These are phyloP conservation scores for Verticillium klebahnii DNA, from an alignment of 2,329 filamentous ascomycete genomes.

Conservation along the genomic window DNA sequence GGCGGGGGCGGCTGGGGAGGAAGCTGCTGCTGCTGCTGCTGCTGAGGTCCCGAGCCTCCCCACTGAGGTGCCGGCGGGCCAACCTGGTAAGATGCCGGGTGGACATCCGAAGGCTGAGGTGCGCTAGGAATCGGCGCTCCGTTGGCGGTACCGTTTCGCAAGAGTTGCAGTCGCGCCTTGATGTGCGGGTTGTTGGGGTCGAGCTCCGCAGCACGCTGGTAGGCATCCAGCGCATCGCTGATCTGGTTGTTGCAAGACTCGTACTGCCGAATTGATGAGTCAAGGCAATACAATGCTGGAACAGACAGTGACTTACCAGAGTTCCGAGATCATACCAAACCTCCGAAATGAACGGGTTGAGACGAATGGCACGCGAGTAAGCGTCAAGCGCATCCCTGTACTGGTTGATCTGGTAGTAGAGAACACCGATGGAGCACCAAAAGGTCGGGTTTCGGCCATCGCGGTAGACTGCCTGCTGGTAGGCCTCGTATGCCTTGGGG, in stretches of 20 bases:
- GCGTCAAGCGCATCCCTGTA: slow-evolving; percentile 97
- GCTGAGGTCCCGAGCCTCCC: slow-evolving; percentile 68
- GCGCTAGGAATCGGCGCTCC: slow-evolving; percentile 68
- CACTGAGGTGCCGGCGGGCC: slow-evolving; percentile 85
- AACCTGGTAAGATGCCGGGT: slow-evolving; percentile 89
- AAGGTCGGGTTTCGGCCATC: slow-evolving; percentile 97
- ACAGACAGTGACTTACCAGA: slow-evolving; percentile 57
- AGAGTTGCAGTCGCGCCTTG: slow-evolving; percentile 85
- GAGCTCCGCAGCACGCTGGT: slow-evolving; percentile 88
- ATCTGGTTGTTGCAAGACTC: slow-evolving; percentile 99
- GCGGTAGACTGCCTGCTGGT: slow-evolving; percentile 97
- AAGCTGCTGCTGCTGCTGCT: slow-evolving; percentile 31
- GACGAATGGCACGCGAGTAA: slow-evolving; percentile 90
- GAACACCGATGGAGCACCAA: slow-evolving; percentile 98
- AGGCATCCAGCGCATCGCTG: slow-evolving; percentile 90
- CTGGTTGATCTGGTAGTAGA: slow-evolving; percentile 99
- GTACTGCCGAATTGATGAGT: slow-evolving; percentile 56
- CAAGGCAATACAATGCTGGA: neutral
- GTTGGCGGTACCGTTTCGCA: slow-evolving; percentile 74
- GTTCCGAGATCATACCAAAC: slow-evolving; percentile 99
- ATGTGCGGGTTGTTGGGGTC: slow-evolving; percentile 93
- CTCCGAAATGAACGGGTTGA: slow-evolving; percentile 98
- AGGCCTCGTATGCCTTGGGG: slow-evolving; percentile 96
- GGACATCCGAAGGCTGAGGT: slow-evolving; percentile 92
- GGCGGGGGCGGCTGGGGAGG: slow-evolving; percentile 50